Conservation (phyloP, 495 filamentous ascomycete species). For the Tuber calosporum region DNA sequence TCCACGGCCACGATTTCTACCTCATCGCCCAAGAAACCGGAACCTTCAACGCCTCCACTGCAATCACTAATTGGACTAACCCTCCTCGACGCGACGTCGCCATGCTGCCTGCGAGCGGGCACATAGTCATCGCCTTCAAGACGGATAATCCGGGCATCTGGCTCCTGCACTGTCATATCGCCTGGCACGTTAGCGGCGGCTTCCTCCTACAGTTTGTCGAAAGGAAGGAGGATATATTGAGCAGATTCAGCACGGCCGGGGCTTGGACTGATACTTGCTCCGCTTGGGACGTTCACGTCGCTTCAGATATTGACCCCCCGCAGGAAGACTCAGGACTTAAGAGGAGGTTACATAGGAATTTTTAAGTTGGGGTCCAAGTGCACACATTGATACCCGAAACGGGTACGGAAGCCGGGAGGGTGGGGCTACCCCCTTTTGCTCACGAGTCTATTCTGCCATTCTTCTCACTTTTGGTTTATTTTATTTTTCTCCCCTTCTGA, state of each 20-base stretch:
- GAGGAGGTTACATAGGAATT: slow-evolving; percentile 3
- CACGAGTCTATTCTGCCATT: background rate
- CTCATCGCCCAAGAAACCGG: slow-evolving; percentile 48
- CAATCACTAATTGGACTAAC: slow-evolving; percentile 44
- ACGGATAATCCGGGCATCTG: slow-evolving; percentile 55
- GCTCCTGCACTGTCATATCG: slow-evolving; percentile 56
- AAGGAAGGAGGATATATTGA: slow-evolving; percentile 20
- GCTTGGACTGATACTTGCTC: slow-evolving; percentile 38
- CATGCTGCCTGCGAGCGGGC: slow-evolving; percentile 49
- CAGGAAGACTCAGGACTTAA: slow-evolving; percentile 23
- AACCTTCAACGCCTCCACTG: slow-evolving; percentile 36
- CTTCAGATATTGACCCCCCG: slow-evolving; percentile 14
- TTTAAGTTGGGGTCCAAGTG: background rate
- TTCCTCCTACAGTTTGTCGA: slow-evolving; percentile 50
- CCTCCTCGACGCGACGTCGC: slow-evolving; percentile 57
- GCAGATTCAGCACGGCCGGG: background rate
- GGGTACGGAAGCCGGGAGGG: background rate
- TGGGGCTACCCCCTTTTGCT: background rate
- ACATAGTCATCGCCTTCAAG: slow-evolving; percentile 52
- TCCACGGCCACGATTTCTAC: slow-evolving; percentile 56
- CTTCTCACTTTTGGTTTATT: background rate
- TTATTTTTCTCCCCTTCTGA: background rate
- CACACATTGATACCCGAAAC: background rate
- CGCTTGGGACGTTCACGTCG: slow-evolving; percentile 17
- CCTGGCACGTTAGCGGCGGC: slow-evolving; percentile 51